Conservation (phyloP, 2,329 filamentous ascomycete genomes). For the Colletotrichum chrysophilum region DNA sequence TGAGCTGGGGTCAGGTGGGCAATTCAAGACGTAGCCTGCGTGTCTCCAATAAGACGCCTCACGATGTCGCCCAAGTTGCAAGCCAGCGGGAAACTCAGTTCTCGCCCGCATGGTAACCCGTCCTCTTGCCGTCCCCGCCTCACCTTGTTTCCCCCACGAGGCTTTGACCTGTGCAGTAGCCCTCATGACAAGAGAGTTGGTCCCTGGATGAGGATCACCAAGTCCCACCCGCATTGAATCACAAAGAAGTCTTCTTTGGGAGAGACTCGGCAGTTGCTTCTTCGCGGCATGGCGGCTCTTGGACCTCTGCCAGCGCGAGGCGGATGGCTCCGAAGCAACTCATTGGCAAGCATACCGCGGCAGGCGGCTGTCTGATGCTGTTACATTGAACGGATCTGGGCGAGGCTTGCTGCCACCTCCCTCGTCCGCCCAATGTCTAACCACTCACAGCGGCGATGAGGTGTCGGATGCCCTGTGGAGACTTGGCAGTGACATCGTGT, state of each 20-base stretch:
- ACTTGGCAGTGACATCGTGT: background rate
- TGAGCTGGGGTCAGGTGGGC: background rate
- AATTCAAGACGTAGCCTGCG: background rate
- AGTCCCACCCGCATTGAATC: background rate
- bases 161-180: background rate
- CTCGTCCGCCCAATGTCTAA: background rate
- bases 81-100: background rate
- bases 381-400: background rate
- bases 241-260: background rate
- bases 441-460: background rate
- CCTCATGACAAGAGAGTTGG: background rate
- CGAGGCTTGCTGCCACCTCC: background rate
- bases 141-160: background rate
- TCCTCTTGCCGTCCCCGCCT: background rate
- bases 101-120: background rate
- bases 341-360: constrained; percentile 5
- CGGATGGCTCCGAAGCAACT: background rate
- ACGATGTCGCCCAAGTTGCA: background rate
- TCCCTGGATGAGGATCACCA: background rate
- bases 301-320: background rate
- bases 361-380: background rate
- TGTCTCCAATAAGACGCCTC: background rate
- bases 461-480: background rate
- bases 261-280: background rate
- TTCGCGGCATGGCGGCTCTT: background rate